Percentiles rank a stretch among this genome's conserved stretches.
phyloP scores from a whole-genome alignment of 1,139 yeast species.

The Kodamaea derodonti region DNA sequence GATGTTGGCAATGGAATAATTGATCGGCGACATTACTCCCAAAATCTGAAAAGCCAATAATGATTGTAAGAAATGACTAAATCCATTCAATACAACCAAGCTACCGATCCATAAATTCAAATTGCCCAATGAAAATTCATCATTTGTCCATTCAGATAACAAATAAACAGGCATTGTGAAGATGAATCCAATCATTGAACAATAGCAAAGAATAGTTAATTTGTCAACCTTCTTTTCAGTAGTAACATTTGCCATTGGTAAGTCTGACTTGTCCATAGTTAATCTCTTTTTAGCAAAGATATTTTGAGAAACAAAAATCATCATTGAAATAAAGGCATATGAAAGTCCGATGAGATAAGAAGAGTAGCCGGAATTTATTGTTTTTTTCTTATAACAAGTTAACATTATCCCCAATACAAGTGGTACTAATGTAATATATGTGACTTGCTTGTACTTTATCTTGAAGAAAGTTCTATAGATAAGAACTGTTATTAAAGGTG shows the following conservation, averaged over 20 bases:
- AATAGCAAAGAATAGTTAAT: slow-evolving; percentile 75
- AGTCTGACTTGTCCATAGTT: slow-evolving; percentile 43
- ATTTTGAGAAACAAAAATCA: slow-evolving; percentile 87
- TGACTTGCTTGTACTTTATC: slow-evolving; percentile 53
- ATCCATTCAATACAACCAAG: slow-evolving; percentile 58
- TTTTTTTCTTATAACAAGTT: slow-evolving; percentile 54
- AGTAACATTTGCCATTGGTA: slow-evolving; percentile 4
- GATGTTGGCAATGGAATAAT: slow-evolving; percentile 87
- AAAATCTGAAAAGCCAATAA: slow-evolving; percentile 85
- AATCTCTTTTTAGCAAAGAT: slow-evolving; percentile 83
- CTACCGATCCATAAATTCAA: slow-evolving; percentile 29
- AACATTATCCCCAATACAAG: slow-evolving; percentile 79
- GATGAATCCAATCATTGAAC: slow-evolving; percentile 75
- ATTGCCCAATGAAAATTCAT: slow-evolving; percentile 28
- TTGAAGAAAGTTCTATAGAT: slow-evolving; percentile 64
- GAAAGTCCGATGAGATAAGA: slow-evolving; percentile 59
- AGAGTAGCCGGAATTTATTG: slow-evolving; percentile 12
- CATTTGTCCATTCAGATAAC: slow-evolving; percentile 53
- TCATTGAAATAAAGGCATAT: slow-evolving; percentile 76
- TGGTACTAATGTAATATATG: slow-evolving; percentile 76
- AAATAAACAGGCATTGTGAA: slow-evolving; percentile 79
- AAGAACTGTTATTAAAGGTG: slow-evolving; percentile 84
- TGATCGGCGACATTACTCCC: slow-evolving; percentile 82
- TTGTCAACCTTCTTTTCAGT: slow-evolving; percentile 58
- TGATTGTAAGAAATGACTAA: slow-evolving; percentile 81